Evolutionary conservation across 345 rosid genomes (phyloP).

Genomic region (Arabis hirsuta): DNA sequence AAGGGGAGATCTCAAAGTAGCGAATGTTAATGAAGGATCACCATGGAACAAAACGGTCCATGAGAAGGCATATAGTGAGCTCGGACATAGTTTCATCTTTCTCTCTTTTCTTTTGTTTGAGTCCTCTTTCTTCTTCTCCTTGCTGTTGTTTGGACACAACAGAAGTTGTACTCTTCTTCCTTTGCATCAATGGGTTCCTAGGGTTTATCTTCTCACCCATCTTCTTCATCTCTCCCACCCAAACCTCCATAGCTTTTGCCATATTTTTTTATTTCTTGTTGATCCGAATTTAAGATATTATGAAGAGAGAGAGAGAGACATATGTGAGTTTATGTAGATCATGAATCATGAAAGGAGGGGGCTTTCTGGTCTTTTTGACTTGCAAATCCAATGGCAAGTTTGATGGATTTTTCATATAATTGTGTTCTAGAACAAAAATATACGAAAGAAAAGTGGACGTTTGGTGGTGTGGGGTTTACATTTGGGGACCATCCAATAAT

Average conservation of each 20-base stretch:
- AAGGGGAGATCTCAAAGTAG: neutral
- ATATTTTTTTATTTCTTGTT: conserved; percentile 30
- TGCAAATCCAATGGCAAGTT: conserved; percentile 11
- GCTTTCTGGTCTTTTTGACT: neutral
- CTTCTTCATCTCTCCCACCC: conserved; percentile 61
- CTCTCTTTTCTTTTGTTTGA: conserved; percentile 41
- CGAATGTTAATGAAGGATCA: conserved; percentile 25
- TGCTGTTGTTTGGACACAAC: conserved; percentile 32
- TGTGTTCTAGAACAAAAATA: conserved; percentile 14
- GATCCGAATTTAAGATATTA: conserved; percentile 7
- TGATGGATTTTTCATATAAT: conserved; percentile 2
- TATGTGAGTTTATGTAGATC: conserved; percentile 32
- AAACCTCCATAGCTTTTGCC: conserved; percentile 59
- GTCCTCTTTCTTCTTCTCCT: conserved; percentile 38
- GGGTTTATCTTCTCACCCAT: conserved; percentile 53
- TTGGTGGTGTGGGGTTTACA: conserved; percentile 27
- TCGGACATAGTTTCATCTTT: conserved; percentile 60
- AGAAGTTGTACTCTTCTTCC: conserved; percentile 22
- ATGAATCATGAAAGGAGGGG: neutral
- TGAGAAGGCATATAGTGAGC: conserved; percentile 65
- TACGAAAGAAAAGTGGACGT: conserved; percentile 7
- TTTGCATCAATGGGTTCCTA: conserved; percentile 44
- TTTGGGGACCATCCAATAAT: conserved; percentile 34
- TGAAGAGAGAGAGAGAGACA: conserved; percentile 12
- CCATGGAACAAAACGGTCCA: conserved; percentile 87